These are phyloP conservation scores for Wallemia hederae DNA, from an alignment of 1,284 basidiomycete species.

Conservation along the genomic window DNA sequence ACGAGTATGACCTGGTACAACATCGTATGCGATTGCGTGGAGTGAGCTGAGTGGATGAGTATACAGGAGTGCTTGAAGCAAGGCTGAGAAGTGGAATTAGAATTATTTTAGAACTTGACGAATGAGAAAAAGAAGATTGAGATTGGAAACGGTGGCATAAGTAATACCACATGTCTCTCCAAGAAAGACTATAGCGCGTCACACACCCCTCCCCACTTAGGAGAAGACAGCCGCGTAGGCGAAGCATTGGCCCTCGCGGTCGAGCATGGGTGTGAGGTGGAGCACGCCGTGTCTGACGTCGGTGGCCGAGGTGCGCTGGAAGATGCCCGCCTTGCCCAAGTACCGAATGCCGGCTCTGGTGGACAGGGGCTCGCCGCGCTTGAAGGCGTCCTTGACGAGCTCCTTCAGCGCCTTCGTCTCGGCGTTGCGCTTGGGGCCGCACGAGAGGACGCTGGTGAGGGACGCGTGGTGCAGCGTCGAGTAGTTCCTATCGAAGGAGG, in stretches of 20 bases:
- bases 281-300: background rate
- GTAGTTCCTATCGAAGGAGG: constrained; percentile 1
- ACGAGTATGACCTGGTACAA: too few relatives aligned
- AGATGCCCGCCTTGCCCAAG: background rate
- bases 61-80: background rate
- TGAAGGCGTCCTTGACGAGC: constrained; percentile 2
- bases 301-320: background rate
- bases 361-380: constrained; percentile 1
- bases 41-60: background rate
- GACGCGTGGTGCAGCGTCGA: constrained; percentile 1
- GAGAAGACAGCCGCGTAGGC: background rate
- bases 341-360: background rate
- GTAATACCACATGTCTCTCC: background rate
- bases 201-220: too few relatives aligned
- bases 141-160: background rate
- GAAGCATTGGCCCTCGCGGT: background rate
- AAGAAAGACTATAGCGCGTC: too few relatives aligned
- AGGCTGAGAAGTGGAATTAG: background rate
- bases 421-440: background rate
- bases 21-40: too few relatives aligned
- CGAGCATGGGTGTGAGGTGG: background rate
- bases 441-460: background rate
- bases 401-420: constrained; percentile 1
- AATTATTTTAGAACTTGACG: background rate
- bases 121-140: background rate